A percentile compares a stretch with the other conserved stretches of the same genome.
phyloP scores from a whole-genome alignment of 148 eudicot species.

The Nepenthes mirabilis region DNA sequence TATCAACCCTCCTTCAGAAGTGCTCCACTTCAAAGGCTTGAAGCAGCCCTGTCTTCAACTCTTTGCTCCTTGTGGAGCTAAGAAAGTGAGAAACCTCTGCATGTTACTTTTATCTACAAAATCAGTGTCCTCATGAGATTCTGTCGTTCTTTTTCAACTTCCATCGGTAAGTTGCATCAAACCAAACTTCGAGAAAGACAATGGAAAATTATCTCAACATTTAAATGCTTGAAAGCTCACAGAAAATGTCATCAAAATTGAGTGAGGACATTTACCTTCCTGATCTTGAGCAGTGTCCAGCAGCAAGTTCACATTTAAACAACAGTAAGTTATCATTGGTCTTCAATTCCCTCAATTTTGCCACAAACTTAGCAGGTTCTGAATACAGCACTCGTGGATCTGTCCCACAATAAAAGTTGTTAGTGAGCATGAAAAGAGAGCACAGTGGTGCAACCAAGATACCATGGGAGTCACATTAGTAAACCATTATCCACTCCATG shows the following conservation, averaged over 20 bases:
- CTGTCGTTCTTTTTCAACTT: no score
- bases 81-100: no score
- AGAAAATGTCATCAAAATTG: background rate
- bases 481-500: no score
- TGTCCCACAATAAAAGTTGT: conserved; percentile 13
- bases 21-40: no score
- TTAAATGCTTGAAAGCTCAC: conserved; percentile 2
- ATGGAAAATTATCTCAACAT: background rate
- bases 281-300: conserved; percentile 68
- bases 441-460: background rate
- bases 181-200: background rate
- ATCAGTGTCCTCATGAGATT: no score
- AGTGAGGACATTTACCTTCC: conserved; percentile 44
- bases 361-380: conserved; percentile 83
- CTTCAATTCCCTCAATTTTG: conserved; percentile 72
- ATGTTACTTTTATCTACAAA: no score
- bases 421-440: background rate
- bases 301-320: conserved; percentile 77
- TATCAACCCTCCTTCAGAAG: no score
- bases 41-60: no score
- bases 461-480: background rate
- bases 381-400: conserved; percentile 80
- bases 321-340: conserved; percentile 55
- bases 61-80: no score
- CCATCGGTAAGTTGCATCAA: no score